Evolutionary conservation across 2,329 filamentous ascomycete genomes (phyloP).

Genomic region (Sporothrix inflata): DNA sequence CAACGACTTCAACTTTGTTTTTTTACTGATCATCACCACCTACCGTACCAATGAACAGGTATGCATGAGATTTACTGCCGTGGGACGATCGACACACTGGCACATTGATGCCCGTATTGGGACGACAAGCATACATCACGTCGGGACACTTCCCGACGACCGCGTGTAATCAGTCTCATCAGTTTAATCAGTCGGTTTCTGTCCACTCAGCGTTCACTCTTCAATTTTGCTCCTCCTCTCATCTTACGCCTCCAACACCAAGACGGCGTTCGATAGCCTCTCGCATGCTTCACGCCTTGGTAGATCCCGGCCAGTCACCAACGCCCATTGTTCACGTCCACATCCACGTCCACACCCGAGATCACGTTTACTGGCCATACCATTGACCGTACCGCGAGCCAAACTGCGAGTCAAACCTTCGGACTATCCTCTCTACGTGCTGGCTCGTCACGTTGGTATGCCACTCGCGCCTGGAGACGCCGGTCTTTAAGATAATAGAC

Average conservation of each 20-base stretch:
- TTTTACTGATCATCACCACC: neutral
- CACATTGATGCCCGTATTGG: neutral
- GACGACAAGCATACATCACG: neutral
- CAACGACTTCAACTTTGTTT: neutral
- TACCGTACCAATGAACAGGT: neutral
- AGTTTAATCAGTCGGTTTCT: neutral
- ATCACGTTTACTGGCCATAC: neutral
- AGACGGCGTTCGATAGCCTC: neutral
- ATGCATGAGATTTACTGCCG: neutral
- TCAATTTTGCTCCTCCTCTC: neutral
- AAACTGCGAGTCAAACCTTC: neutral
- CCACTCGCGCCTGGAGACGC: no score
- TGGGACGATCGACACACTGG: neutral
- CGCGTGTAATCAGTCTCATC: neutral
- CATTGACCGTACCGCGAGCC: neutral
- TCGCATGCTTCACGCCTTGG: conserved; percentile 1
- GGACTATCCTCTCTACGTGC: neutral
- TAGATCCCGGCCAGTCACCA: neutral
- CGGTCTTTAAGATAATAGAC: no score
- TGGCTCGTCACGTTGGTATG: neutral
- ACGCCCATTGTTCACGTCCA: neutral
- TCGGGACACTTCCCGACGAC: neutral
- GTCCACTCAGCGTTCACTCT: neutral
- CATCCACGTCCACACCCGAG: neutral
- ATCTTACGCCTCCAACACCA: neutral